A percentile compares a stretch with the other conserved stretches of the same genome.
Conservation (phyloP, 2,329 filamentous ascomycete species). For the Acrodontium crateriforme region DNA sequence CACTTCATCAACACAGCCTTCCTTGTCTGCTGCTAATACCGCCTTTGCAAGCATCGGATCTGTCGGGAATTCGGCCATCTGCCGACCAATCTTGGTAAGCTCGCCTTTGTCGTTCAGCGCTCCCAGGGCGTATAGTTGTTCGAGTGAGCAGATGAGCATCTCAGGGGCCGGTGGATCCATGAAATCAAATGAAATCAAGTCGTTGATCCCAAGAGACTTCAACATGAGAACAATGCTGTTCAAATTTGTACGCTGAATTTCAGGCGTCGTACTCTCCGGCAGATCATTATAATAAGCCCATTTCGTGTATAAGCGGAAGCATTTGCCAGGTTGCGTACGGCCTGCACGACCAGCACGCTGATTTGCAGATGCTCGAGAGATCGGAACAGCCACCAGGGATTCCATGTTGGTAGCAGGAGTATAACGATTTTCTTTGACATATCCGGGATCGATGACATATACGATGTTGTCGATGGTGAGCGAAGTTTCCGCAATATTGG, state of each 20-base stretch:
- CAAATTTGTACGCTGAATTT: conserved; percentile 84
- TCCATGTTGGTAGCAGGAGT: conserved; percentile 89
- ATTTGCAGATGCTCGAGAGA: conserved; percentile 81
- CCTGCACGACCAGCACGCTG: conserved; percentile 87
- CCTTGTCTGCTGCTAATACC: conserved; percentile 74
- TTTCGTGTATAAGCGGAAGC: conserved; percentile 85
- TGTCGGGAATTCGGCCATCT: conserved; percentile 91
- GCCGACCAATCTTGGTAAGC: conserved; percentile 76
- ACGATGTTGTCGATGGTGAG: conserved; percentile 92
- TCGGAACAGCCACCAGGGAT: conserved; percentile 77
- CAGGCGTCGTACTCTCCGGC: conserved; percentile 79
- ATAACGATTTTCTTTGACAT: conserved; percentile 90
- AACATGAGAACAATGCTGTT: conserved; percentile 72
- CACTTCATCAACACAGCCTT: conserved; percentile 87
- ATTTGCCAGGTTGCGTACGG: conserved; percentile 82
- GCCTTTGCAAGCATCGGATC: conserved; percentile 85
- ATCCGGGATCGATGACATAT: conserved; percentile 90
- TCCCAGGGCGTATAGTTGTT: conserved; percentile 82
- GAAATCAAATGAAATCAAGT: conserved; percentile 87
- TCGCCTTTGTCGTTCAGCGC: conserved; percentile 79
- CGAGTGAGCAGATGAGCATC: conserved; percentile 74
- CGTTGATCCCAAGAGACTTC: conserved; percentile 82
- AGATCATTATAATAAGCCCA: conserved; percentile 82
- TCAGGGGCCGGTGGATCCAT: conserved; percentile 88
- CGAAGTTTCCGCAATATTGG: conserved; percentile 94